Evolutionary conservation across 192 early-diverging fungal genomes (phyloP), one percentile per base, ranked within the genome.

Genomic region (Entomortierella beljakovae): DNA sequence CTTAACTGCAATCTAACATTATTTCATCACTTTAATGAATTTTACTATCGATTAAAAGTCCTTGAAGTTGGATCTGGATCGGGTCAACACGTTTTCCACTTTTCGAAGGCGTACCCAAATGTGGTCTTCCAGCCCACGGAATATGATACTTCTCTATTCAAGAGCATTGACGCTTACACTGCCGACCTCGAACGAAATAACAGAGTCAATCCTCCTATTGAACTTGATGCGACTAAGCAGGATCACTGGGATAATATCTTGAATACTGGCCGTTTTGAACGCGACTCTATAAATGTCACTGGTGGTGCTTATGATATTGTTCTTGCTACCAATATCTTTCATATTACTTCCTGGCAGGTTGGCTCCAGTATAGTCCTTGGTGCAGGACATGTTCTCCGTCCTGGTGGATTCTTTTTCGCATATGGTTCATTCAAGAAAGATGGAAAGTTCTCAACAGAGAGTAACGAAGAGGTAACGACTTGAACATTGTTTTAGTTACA

Each of bases 81-180:
- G 2, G 59, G 59, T 18, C 64, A 75, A 9, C 63, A 66, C 32
- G 29, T 74, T 15, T 55, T 53, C 23, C 63, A 66, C 38, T 66
- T 74, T 20, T 46, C 71, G 9, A 60, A 65, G 1, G 37, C 28
- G 23, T 53, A 48, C 23, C 57, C 71, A n/a, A 23, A 63, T 15
- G 63, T 61, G 1, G 18, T 37, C 38, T 74, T 61, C 57, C 71
- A 74, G 15, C 63, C 57, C 1, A 74, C 49, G n/a, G 71, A 74
- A 42, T 66, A 74, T 22, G 57, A 74, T 34, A 29, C 22, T n/a
- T 25, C 62, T 0, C 52, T 74, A 20, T 68, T 75, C 38, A 7
- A 46, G 0, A 67, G 64, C n/a, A 75, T 75, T 15, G 32, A 75
- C 10, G 64, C 64, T 5, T 67, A 75, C 40, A 55, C 64, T 1